Conservation (phyloP, 192 early-diverging fungal genomes). For the Rhizophagus sp. region DNA sequence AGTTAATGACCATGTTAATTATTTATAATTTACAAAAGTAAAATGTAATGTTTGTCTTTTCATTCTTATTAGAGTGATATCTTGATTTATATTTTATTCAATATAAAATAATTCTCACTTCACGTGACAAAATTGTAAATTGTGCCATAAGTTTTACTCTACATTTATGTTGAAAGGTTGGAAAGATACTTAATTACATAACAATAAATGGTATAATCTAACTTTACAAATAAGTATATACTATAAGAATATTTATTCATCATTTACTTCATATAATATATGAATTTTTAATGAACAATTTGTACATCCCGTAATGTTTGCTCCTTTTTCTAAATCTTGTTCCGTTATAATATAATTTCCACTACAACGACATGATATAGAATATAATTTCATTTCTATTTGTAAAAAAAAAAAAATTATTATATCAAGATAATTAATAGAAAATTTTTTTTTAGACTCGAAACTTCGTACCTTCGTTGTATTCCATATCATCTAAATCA, state of each 20-base stretch:
- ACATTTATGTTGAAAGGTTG: no score
- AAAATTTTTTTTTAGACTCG: not conserved
- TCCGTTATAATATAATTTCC: constrained; percentile 62
- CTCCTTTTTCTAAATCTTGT: constrained; percentile 62
- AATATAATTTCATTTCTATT: constrained; percentile 41
- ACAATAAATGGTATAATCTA: no score
- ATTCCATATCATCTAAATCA: constrained; percentile 83
- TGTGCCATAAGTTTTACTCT: no score
- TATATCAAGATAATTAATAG: not conserved
- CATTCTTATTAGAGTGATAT: no score
- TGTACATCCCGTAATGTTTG: constrained; percentile 63
- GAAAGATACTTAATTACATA: no score
- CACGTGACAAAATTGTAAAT: no score
- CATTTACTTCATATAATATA: constrained; percentile 61
- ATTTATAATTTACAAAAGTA: no score
- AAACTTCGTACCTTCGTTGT: constrained; percentile 59
- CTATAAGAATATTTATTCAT: not conserved
- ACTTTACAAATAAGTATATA: no score
- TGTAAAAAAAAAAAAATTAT: not conserved
- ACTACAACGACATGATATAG: constrained; percentile 67
- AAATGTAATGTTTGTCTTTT: no score
- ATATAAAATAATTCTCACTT: no score
- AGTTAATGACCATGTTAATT: no score
- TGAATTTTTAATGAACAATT: constrained; percentile 69
- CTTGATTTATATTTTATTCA: no score